Conservation (phyloP, 768 basidiomycete species). For the Gelatoporia subvermispora region DNA sequence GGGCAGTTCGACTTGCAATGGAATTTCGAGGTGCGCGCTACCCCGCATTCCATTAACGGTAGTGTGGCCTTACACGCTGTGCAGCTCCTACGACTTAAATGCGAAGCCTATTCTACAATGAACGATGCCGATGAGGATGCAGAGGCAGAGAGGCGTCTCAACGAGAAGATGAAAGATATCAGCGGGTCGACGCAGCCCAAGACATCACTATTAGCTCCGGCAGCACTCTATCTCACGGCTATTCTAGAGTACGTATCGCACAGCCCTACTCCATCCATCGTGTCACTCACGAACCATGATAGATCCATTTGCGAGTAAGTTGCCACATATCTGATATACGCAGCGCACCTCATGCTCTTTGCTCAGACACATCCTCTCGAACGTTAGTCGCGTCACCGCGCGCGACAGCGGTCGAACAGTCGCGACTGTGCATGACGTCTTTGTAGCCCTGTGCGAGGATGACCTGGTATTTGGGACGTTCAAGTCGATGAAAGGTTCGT, state of each 20-base stretch:
- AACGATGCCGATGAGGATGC: conserved; percentile 78
- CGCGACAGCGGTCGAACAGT: conserved; percentile 77
- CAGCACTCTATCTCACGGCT: conserved; percentile 86
- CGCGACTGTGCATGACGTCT: conserved; percentile 79
- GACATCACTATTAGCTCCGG: conserved; percentile 63
- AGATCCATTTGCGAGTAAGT: conserved; percentile 88
- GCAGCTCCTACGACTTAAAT: conserved; percentile 77
- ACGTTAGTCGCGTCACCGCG: conserved; percentile 78
- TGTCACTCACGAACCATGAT: conserved; percentile 13
- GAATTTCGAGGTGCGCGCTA: conserved; percentile 60
- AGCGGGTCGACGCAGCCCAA: conserved; percentile 44
- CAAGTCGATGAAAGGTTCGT: conserved; percentile 79
- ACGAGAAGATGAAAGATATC: conserved; percentile 57
- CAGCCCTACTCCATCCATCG: conserved; percentile 2
- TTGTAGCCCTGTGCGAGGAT: conserved; percentile 87
- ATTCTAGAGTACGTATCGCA: conserved; percentile 76
- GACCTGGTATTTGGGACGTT: conserved; percentile 81
- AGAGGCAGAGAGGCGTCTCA: conserved; percentile 54
- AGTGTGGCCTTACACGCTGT: conserved; percentile 1
- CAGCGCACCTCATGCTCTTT: conserved; percentile 8
- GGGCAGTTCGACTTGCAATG: conserved; percentile 62
- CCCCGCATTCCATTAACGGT: conserved; percentile 2
- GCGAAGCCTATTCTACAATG: conserved; percentile 83
- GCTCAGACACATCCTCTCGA: conserved; percentile 76
- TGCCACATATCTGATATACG: neutral